Conservation (phyloP, 2,329 filamentous ascomycete species). For the Aspergillus sp. region DNA sequence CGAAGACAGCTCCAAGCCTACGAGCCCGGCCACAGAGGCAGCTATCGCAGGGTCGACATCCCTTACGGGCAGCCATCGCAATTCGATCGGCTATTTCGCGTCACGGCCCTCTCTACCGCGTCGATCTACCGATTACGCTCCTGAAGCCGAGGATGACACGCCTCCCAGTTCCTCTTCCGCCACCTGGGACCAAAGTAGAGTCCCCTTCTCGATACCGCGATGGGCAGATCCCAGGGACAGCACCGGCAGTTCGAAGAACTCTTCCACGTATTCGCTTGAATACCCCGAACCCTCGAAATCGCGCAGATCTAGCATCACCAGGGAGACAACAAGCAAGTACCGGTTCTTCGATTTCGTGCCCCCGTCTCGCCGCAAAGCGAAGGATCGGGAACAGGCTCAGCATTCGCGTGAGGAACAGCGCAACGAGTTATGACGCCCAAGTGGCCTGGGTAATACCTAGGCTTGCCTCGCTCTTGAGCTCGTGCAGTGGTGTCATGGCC, state of each 20-base stretch:
- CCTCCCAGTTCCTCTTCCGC: constrained; percentile 48
- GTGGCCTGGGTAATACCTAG: not conserved
- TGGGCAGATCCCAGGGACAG: constrained; percentile 46
- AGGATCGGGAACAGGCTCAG: constrained; percentile 41
- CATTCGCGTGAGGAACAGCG: constrained; percentile 38
- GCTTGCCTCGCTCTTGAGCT: not conserved
- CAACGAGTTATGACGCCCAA: constrained; percentile 30
- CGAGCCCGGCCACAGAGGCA: constrained; percentile 40
- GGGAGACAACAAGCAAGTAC: constrained; percentile 44
- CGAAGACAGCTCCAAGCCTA: constrained; percentile 42
- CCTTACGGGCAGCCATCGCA: constrained; percentile 38
- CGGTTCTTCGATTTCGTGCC: constrained; percentile 49
- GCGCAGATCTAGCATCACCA: constrained; percentile 42
- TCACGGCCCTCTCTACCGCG: constrained; percentile 41
- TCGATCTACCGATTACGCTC: constrained; percentile 41
- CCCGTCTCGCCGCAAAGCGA: constrained; percentile 44
- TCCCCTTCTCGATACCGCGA: constrained; percentile 44
- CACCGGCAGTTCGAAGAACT: constrained; percentile 50
- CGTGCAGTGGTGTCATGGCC: not conserved
- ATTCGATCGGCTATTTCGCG: constrained; percentile 46
- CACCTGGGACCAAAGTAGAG: constrained; percentile 45
- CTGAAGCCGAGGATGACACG: constrained; percentile 47
- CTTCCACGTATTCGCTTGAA: constrained; percentile 49
- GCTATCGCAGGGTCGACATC: constrained; percentile 32
- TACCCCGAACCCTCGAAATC: constrained; percentile 39